Evolutionary conservation across 2,329 filamentous ascomycete genomes (phyloP), one percentile per base, ranked within the genome.

Genomic region (Ophiostoma ips): DNA sequence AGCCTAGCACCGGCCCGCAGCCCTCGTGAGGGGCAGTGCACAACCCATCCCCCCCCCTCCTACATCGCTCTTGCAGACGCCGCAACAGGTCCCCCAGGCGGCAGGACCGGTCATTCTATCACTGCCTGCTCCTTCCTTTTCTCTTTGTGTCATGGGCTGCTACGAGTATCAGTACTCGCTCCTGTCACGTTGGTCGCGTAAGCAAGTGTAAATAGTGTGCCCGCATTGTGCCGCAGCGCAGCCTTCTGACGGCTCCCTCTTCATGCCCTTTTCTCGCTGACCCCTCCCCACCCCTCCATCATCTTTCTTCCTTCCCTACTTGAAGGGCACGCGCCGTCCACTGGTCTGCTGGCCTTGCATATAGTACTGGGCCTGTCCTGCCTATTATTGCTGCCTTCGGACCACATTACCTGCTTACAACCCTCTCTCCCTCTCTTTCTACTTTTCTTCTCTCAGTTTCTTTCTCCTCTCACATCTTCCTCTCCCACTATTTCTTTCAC

Each of bases 1-100:
- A 24, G 43, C 45, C 37, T 46, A 48, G 45, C 37, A 48, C 19
- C 50, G 50, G 45, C 49, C 49, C 44, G 49, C 44, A 41, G 30
- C 43, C 18, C 18, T 31, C 28, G 31, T 16, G 49, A 47, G 44
- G 50, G 50, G 50, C 45, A 51, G 45, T 51, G 45, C 50, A 44
- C n/a, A 19, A 15, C 37, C 35, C 21, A 13, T 18, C 8, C n/a
- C 16, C 9, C n/a, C 44, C 45, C 31, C 38, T 35, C 34, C 38
- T n/a, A 30, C 44, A 41, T 24, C 24, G 19, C 31, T 36, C 28
- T 43, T 43, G 33, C 45, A 40, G 12, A 15, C 18, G 11, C 24
- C 11, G 21, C 9, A 24, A 4, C 3, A n/a, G n/a, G n/a, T n/a
- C n/a, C 2, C 11, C 13, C 24, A 43, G 10, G 30, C 21, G 40